These are phyloP conservation scores for Xylaria arbuscula DNA, from an alignment of 2,329 filamentous ascomycete species.

Conservation along the genomic window DNA sequence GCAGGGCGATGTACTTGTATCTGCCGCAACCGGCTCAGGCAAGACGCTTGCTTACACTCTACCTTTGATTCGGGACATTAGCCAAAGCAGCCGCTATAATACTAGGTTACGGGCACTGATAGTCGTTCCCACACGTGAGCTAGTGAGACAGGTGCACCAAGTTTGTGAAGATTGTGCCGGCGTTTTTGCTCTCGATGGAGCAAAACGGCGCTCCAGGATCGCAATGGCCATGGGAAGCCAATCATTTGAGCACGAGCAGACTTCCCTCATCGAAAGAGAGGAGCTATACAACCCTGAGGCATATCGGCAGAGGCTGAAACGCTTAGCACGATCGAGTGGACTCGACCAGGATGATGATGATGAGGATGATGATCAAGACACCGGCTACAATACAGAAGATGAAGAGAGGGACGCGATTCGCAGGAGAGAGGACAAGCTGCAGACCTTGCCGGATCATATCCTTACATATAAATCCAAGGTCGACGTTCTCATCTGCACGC, in stretches of 20 bases:
- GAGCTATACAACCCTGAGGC: slow-evolving; percentile 72
- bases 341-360: slow-evolving; percentile 55
- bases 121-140: slow-evolving; percentile 88
- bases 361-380: slow-evolving; percentile 42
- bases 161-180: slow-evolving; percentile 79
- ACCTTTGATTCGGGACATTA: slow-evolving; percentile 83
- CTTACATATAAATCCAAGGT: slow-evolving; percentile 75
- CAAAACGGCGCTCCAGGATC: slow-evolving; percentile 76
- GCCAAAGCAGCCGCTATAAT: slow-evolving; percentile 63
- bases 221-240: slow-evolving; percentile 87
- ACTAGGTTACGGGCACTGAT: slow-evolving; percentile 82
- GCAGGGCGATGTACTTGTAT: slow-evolving; percentile 85
- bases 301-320: slow-evolving; percentile 56
- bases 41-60: slow-evolving; percentile 94
- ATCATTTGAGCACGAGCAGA: slow-evolving; percentile 73
- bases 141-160: slow-evolving; percentile 86
- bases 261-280: slow-evolving; percentile 55
- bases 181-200: slow-evolving; percentile 64
- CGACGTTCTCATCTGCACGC: slow-evolving; percentile 91
- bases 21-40: slow-evolving; percentile 92
- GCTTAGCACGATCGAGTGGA: slow-evolving; percentile 56
- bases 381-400: slow-evolving; percentile 51
- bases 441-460: slow-evolving; percentile 69
- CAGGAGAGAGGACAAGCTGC: slow-evolving; percentile 46
- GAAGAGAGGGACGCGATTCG: slow-evolving; percentile 47